Evolutionary conservation across 768 basidiomycete genomes (phyloP), one percentile per base, ranked within the genome.

Genomic region (Agaricus blazei): DNA sequence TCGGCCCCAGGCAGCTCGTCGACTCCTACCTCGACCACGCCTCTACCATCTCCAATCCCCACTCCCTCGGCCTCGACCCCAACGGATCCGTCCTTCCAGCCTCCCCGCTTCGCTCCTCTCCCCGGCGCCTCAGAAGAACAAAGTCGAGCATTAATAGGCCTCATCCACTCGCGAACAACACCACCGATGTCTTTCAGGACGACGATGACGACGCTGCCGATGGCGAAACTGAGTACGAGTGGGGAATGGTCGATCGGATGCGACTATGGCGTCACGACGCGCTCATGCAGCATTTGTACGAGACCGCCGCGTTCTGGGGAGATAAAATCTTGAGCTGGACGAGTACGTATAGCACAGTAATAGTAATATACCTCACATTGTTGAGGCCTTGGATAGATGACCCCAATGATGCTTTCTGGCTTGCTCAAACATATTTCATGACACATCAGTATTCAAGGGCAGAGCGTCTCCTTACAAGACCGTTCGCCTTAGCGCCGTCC

Each of bases 321-420:
- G 93, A 96, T 74, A 98, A 99, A 70, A 85, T 98, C 45, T 76
- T 98, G 46, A 90, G 83, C 58, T 95, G 93, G 92, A 98, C 97
- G 29, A 90, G 96, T 98, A 65, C 62, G 83, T 78, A 12, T 9
- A 31, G 28, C 24, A 28, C 12, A 31, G 8, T 47, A 40, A 6
- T n/a, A 23, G 31, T 38, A n/a, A 37, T 43, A n/a, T 19, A 41
- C 36, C 8, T 26, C 50, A 24, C 31, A 56, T 31, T 51, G 42
- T 41, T 52, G 19, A 54, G 45, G 14, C 24, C 12, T 23, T 34
- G 14, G 27, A 24, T 63, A 96, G 96, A 87, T 59, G 93, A 98
- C 64, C 88, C 94, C 29, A 97, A 98, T 67, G 97, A 99, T 70
- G 97, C 94, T 11, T 98, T 99, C 71, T 99, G 97, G 97, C 83